Evolutionary conservation across 1,139 yeast species (phyloP).

Genomic region (Diutina siamensis): DNA sequence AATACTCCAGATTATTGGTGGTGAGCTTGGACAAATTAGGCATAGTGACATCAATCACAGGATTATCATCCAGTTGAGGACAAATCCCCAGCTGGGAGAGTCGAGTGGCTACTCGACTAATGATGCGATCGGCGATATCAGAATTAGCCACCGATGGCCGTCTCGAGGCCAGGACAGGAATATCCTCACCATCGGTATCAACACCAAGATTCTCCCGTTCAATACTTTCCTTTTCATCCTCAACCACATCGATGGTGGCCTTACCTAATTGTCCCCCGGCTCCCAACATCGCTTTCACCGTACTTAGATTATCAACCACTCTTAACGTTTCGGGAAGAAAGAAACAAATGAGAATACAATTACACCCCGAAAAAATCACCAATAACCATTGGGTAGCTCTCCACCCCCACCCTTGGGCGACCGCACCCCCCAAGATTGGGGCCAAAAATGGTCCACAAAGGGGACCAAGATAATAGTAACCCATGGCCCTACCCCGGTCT

Average conservation of each 20-base stretch:
- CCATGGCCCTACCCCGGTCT: constrained; percentile 72
- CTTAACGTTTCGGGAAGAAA: constrained; percentile 70
- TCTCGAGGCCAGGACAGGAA: not conserved
- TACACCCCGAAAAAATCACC: constrained; percentile 53
- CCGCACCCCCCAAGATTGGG: constrained; percentile 74
- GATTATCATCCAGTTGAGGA: constrained; percentile 14
- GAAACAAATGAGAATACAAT: constrained; percentile 38
- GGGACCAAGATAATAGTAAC: constrained; percentile 72
- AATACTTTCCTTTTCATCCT: not conserved
- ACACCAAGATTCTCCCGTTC: not conserved
- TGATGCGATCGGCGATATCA: not conserved
- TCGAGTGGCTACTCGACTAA: not conserved
- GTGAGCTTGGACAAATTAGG: constrained; percentile 26
- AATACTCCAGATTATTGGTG: constrained; percentile 25
- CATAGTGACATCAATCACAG: constrained; percentile 25
- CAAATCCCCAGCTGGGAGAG: not conserved
- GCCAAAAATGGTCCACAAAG: constrained; percentile 71
- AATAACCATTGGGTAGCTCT: constrained; percentile 83
- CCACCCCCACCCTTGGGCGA: constrained; percentile 72
- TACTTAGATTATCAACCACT: constrained; percentile 38
- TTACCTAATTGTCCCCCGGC: not conserved
- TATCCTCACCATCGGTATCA: not conserved
- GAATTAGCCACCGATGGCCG: not conserved
- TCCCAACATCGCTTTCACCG: constrained; percentile 7
- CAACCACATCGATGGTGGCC: not conserved